Percentiles rank a stretch among this genome's conserved stretches.
These are phyloP conservation scores for Trichosanthes truncata DNA, from an alignment of 306 rosid species.

Conservation along the genomic window DNA sequence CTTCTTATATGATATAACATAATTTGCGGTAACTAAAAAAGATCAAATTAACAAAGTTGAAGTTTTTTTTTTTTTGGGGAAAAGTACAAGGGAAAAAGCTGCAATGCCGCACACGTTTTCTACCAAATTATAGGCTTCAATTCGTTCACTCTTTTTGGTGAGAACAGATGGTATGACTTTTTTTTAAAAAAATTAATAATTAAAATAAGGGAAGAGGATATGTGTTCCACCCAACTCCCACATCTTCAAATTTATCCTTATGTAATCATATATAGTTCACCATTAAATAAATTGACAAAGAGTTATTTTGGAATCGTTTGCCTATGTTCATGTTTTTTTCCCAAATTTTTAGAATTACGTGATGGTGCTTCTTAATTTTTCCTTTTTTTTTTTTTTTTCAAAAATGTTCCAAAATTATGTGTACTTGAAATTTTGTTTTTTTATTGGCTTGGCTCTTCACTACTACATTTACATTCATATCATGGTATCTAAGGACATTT, in stretches of 20 bases:
- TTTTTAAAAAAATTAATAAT: background rate
- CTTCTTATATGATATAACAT: too few relatives aligned
- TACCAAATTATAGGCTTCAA: slow-evolving; percentile 1
- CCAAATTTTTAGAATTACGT: background rate
- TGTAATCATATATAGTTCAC: background rate
- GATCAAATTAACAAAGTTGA: too few relatives aligned
- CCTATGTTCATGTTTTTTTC: background rate
- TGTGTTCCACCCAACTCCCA: slow-evolving; percentile 9
- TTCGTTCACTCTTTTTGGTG: slow-evolving; percentile 2
- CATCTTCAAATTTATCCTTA: background rate
- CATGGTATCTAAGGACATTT: background rate
- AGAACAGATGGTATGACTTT: background rate
- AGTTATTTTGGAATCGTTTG: background rate
- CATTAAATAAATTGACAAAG: background rate
- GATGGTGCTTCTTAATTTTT: background rate
- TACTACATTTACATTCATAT: background rate
- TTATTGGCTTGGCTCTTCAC: background rate
- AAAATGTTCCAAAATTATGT: background rate
- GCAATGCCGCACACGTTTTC: slow-evolving; percentile 3
- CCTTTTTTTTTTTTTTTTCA: background rate
- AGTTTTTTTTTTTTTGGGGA: background rate
- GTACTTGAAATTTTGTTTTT: background rate
- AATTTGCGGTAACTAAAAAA: too few relatives aligned
- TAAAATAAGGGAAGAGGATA: background rate
- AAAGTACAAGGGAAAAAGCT: background rate